Evolutionary conservation across 768 basidiomycete species (phyloP), one percentile per base, ranked within the genome.

Genomic region (Termitomyces sp.): DNA sequence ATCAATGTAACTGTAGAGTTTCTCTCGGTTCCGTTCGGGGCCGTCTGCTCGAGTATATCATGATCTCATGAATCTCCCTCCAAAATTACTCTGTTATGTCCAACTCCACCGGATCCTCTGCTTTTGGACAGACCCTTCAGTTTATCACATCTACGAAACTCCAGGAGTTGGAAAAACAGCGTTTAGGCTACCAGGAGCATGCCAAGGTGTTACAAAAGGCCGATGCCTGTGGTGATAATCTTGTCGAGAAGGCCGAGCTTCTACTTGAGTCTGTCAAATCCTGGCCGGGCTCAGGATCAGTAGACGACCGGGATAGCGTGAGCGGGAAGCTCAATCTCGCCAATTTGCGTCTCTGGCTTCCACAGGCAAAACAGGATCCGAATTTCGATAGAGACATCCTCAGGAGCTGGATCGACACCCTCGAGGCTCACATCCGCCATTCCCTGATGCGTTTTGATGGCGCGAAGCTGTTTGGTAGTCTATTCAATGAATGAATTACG

Each of bases 91-190:
- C 32, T 34, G 11, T 34, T 32, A 61, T 56, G 47, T 15, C 5
- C 17, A 40, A 32, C 17, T 54, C 50, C 12, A 55, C 57, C 8
- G 36, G 34, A 36, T 68, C 67, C 29, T 61, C 62, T 59, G 60
- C 76, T 29, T 76, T 78, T 59, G 69, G 73, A 25, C 71, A 78
- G 59, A 76, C 78, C 9, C 72, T 79, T 14, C 76, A 78, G 55
- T 79, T 76, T 61, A 79, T 79, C 66, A 79, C 80, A 5, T 68
- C 72, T 9, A 71, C 77, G 64, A 80, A 81, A 64, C 73, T 80
- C 20, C 71, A 77, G 50, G 78, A 80, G 57, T 67, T 80, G 38
- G 76, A 78, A 57, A 78, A 76, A 60, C 79, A 76, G 55, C 73
- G 74, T 8, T 50, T 70, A 0, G 69, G 71, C 2, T 79, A 75